These are phyloP conservation scores for Talaromyces stipitatus DNA, from an alignment of 495 filamentous ascomycete genomes.

Conservation along the genomic window DNA sequence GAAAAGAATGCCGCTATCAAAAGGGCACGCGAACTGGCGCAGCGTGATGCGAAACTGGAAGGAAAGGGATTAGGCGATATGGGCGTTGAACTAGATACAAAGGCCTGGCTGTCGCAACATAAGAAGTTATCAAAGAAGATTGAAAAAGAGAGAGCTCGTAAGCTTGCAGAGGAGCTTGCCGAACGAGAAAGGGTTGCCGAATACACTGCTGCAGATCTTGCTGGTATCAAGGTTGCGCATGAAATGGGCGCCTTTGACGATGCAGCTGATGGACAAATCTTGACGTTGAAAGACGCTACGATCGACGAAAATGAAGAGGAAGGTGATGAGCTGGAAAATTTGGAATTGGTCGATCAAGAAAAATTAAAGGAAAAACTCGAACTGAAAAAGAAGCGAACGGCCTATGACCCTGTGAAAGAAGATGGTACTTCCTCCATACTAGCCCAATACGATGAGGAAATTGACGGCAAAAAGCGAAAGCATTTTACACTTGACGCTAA, in stretches of 20 bases:
- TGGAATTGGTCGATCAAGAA: constrained; percentile 71
- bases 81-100: constrained; percentile 64
- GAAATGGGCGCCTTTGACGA: constrained; percentile 70
- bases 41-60: constrained; percentile 63
- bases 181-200: constrained; percentile 48
- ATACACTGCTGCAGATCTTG: constrained; percentile 77
- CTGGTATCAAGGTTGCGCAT: constrained; percentile 87
- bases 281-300: constrained; percentile 85
- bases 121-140: constrained; percentile 92
- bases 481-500: constrained; percentile 75
- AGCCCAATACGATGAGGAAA: constrained; percentile 91
- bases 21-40: constrained; percentile 77
- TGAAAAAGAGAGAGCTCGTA: constrained; percentile 62
- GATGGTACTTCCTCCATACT: constrained; percentile 59
- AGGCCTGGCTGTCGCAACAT: constrained; percentile 72
- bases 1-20: constrained; percentile 73
- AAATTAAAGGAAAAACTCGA: constrained; percentile 68
- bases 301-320: constrained; percentile 83
- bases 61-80: constrained; percentile 72
- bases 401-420: constrained; percentile 75
- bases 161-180: constrained; percentile 67
- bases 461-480: constrained; percentile 85
- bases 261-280: constrained; percentile 65
- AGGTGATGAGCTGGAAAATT: constrained; percentile 84
- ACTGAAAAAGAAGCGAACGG: constrained; percentile 84